Evolutionary conservation across 441 rosid species (phyloP).

Genomic region (Adansonia grandidieri): DNA sequence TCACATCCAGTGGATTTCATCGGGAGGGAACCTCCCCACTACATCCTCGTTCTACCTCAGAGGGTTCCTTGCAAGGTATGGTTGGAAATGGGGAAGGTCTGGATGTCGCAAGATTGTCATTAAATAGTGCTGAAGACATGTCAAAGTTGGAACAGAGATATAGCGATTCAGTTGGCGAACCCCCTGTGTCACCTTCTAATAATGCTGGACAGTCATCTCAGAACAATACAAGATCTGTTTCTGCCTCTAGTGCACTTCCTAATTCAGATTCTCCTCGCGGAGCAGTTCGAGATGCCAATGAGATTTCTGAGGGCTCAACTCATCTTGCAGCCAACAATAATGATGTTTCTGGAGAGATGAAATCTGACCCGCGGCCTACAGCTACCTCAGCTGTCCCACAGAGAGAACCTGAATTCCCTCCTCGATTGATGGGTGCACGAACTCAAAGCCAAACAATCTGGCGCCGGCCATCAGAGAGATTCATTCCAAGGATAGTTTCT

Average conservation of each 20-base stretch:
- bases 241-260: constrained; percentile 57
- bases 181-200: constrained; percentile 57
- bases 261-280: constrained; percentile 48
- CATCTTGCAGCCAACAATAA: constrained; percentile 60
- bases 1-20: constrained; percentile 47
- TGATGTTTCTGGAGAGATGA: constrained; percentile 79
- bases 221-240: constrained; percentile 58
- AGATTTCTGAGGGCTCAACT: constrained; percentile 57
- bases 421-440: constrained; percentile 59
- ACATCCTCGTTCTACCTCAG: constrained; percentile 65
- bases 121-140: constrained; percentile 53
- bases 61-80: constrained; percentile 50
- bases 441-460: constrained; percentile 62
- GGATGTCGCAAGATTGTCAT: constrained; percentile 49
- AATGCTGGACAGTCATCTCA: constrained; percentile 46
- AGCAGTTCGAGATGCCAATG: constrained; percentile 56
- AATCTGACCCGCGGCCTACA: constrained; percentile 50
- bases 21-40: constrained; percentile 60
- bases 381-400: constrained; percentile 41
- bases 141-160: constrained; percentile 52
- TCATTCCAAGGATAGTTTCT: constrained; percentile 70
- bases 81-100: constrained; percentile 50
- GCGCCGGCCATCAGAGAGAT: constrained; percentile 63
- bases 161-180: constrained; percentile 50
- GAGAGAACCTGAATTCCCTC: constrained; percentile 61